Base-by-base conservation (phyloP, 164 flowering plant genomes). In the Aristolochia californica region DNA sequence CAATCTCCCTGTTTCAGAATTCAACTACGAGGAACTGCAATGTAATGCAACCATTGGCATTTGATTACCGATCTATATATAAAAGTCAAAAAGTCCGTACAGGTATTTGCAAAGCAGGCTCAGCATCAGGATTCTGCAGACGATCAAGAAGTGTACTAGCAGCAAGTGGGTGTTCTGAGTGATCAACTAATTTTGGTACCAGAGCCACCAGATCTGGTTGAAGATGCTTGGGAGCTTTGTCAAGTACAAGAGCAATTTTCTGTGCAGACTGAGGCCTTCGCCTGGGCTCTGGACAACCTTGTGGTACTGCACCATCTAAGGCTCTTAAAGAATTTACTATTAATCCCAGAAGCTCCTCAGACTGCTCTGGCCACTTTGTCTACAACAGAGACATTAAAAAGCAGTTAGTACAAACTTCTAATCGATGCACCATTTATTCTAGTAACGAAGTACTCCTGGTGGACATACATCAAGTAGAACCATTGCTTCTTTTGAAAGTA, bases 331-430 rank as follows among this genome's bases (percentile, higher is more conserved):
- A 90, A 71, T 88, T 94, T 23, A 94, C 96, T 62, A 94, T 94
- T 72, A 94, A 77, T 58, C 96, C 99, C 68, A 94, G 74, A n/a
- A 94, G 88, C 80, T 94, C 99, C 83, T 88, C 99, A 22, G 99
- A 90, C 68, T 88, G 96, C 75, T 90, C 96, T 9, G 77, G 77
- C 74, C 77, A 89, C 78, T 87, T 94, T 13, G 90, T 75, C 95
- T 93, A 78, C 56, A 79, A 55, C 58, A 48, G 55, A 52, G 13
- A 13, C 20, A 47, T 47, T 47, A 17, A 4, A 17, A 47, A 47
- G 5, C 50, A 66, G 55, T 17, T 51, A 45, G 27, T 23, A 30
- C 13, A n/a, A 26, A 51, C 27, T 45, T 0, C 27, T 47, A 47
- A 47, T 16, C 10, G 40, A 2, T 3, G 40, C 40, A 3, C 11